These are phyloP conservation scores for Fusarium tricinctum DNA, from an alignment of 2,329 filamentous ascomycete species.

Conservation along the genomic window DNA sequence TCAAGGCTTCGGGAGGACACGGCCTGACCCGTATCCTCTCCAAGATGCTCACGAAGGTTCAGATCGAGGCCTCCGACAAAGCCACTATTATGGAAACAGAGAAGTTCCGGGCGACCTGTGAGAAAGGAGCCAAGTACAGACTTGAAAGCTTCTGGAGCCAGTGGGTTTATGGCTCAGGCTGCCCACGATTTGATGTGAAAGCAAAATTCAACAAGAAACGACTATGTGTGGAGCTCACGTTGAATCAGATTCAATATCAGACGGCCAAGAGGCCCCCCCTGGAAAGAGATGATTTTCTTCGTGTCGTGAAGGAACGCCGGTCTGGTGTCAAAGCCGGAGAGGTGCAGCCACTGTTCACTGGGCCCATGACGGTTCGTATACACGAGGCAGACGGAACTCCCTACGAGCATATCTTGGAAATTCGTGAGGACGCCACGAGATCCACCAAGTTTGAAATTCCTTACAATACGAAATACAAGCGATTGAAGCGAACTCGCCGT, in stretches of 20 bases:
- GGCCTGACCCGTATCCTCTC: slow-evolving; percentile 89
- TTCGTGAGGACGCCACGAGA: slow-evolving; percentile 86
- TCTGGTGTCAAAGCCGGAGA: slow-evolving; percentile 77
- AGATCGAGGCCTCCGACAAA: slow-evolving; percentile 71
- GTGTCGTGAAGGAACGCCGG: slow-evolving; percentile 84
- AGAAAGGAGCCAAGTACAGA: slow-evolving; percentile 88
- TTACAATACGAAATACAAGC: slow-evolving; percentile 99
- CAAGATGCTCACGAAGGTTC: slow-evolving; percentile 86
- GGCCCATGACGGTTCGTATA: slow-evolving; percentile 97
- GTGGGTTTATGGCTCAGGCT: slow-evolving; percentile 91
- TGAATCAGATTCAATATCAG: slow-evolving; percentile 79
- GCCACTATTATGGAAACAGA: slow-evolving; percentile 82
- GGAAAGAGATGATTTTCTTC: slow-evolving; percentile 81
- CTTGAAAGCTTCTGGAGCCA: slow-evolving; percentile 94
- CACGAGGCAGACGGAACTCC: slow-evolving; percentile 98
- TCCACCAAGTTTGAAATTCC: slow-evolving; percentile 88
- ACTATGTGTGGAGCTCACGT: slow-evolving; percentile 90
- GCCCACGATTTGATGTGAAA: slow-evolving; percentile 86
- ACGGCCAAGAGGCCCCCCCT: slow-evolving; percentile 62
- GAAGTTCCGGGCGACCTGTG: slow-evolving; percentile 84
- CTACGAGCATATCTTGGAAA: slow-evolving; percentile 97
- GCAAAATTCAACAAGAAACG: slow-evolving; percentile 99
- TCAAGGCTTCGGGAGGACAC: slow-evolving; percentile 85
- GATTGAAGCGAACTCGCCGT: slow-evolving; percentile 87
- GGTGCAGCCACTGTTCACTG: slow-evolving; percentile 86